Conservation (phyloP, 2,329 filamentous ascomycete genomes). For the Xylaria multiplex region DNA sequence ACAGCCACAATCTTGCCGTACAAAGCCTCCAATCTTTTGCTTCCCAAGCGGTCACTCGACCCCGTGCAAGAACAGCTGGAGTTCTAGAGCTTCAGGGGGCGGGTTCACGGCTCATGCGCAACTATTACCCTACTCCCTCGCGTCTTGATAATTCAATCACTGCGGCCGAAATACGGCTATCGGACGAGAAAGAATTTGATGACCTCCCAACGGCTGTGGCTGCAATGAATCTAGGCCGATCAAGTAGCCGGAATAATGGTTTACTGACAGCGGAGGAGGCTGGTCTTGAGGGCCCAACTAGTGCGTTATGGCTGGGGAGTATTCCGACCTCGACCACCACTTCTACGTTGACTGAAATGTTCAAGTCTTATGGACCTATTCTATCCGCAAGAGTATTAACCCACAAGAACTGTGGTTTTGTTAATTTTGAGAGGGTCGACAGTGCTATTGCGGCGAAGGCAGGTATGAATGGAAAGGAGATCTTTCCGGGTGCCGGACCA, state of each 20-base stretch:
- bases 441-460: constrained; percentile 90
- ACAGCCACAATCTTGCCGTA: constrained; percentile 91
- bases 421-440: constrained; percentile 93
- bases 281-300: constrained; percentile 86
- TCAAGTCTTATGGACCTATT: constrained; percentile 91
- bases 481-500: constrained; percentile 94
- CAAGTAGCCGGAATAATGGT: constrained; percentile 72
- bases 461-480: constrained; percentile 93
- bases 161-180: constrained; percentile 76
- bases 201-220: constrained; percentile 85
- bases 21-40: constrained; percentile 77
- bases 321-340: constrained; percentile 97
- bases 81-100: constrained; percentile 79
- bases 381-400: constrained; percentile 92
- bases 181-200: constrained; percentile 81
- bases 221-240: constrained; percentile 76
- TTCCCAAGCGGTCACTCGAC: constrained; percentile 82
- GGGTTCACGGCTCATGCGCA: constrained; percentile 71
- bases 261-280: constrained; percentile 79
- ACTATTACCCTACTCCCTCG: constrained; percentile 77
- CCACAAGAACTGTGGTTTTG: constrained; percentile 98
- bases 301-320: constrained; percentile 95
- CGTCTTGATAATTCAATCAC: constrained; percentile 80
- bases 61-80: constrained; percentile 89
- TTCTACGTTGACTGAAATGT: constrained; percentile 93